Evolutionary conservation across 169 alveolate genomes (phyloP), one percentile per base, ranked within the genome.

Genomic region (Babesia divergens): DNA sequence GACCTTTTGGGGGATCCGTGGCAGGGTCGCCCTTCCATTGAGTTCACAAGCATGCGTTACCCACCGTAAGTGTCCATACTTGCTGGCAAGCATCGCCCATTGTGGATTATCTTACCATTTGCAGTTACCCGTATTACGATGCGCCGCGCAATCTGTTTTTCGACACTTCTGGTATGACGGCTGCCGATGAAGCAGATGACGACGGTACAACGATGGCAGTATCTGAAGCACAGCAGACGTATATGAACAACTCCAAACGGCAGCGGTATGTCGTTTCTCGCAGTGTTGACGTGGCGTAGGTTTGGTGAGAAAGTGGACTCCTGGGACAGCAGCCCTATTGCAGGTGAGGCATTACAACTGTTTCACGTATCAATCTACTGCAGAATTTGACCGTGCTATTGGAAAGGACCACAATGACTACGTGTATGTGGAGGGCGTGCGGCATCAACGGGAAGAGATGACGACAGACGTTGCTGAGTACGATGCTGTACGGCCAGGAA

Each of bases 391-490:
- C 46, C 74, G 82, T 4, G 40, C 82, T 8, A 55, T 81, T 55
- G 53, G 65, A 43, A 44, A 31, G 9, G 62, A 83, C 46, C 66
- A 49, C 42, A 52, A 55, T 6, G 74, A 77, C 11, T 64, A 80
- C 40, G 59, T 65, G 20, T 66, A 75, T 37, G 29, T 47, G 16
- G 37, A 64, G 11, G 50, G 80, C 35, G 6, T 31, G 28, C 54
- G 38, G 40, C 70, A 26, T 16, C 62, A 7, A 37, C 58, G 52
- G 51, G 86, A 51, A 43, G 62, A 59, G 46, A 58, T 69, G 76
- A 53, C 59, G 82, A 74, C 76, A 64, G 92, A 87, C 29, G 47
- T 87, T 31, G 83, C 92, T 4, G 92, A 76, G 49, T 87, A 87
- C 44, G 92, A 87, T 43, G 76, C 71, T 14, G 56, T 83, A 9